A percentile compares a stretch with the other conserved stretches of the same genome.
These are phyloP conservation scores for Schizonepeta tenuifolia DNA, from an alignment of 257 asterid genomes.

Conservation along the genomic window DNA sequence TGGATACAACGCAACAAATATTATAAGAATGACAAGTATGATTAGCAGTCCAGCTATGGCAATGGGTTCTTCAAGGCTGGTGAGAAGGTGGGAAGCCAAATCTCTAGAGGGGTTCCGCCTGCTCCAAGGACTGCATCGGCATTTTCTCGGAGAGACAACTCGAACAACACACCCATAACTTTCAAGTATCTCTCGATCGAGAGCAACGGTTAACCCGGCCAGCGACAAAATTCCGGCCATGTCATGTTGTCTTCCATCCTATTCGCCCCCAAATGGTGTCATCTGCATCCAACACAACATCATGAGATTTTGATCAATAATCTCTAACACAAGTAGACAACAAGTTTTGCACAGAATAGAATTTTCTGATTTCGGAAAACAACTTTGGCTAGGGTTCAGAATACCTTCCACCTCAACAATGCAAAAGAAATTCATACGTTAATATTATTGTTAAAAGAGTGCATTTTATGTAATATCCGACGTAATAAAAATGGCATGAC, in stretches of 20 bases:
- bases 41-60: background rate
- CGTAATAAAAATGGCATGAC: too few relatives aligned
- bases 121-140: slow-evolving; percentile 55
- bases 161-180: slow-evolving; percentile 86
- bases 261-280: slow-evolving; percentile 79
- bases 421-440: too few relatives aligned
- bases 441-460: too few relatives aligned
- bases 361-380: too few relatives aligned
- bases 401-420: too few relatives aligned
- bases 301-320: slow-evolving; percentile 10
- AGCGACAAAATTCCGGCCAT: slow-evolving; percentile 93
- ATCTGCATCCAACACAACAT: slow-evolving; percentile 62
- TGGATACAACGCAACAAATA: background rate
- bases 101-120: slow-evolving; percentile 89
- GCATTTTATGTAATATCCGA: too few relatives aligned
- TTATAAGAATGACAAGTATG: background rate
- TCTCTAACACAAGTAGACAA: background rate
- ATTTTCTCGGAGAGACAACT: slow-evolving; percentile 74
- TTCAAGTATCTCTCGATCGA: slow-evolving; percentile 92
- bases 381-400: too few relatives aligned
- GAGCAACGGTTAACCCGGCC: slow-evolving; percentile 92
- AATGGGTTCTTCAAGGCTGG: slow-evolving; percentile 31
- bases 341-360: background rate
- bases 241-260: slow-evolving; percentile 84
- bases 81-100: slow-evolving; percentile 74